Conservation (phyloP, 495 filamentous ascomycete species). For the Penicillium simplicissimum region DNA sequence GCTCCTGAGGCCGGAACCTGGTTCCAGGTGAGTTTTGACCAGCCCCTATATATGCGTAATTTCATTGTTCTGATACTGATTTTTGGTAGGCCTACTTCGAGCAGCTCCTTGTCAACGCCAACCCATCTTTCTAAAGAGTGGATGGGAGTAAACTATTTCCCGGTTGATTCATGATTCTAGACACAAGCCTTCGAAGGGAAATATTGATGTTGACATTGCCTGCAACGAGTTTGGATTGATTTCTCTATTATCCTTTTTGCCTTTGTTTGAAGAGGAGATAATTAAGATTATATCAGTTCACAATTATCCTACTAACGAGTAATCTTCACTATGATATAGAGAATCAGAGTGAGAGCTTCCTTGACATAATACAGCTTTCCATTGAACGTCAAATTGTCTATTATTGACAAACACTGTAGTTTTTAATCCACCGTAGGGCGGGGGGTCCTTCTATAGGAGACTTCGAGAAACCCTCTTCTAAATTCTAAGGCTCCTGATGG, state of each 20-base stretch:
- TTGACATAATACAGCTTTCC: neutral
- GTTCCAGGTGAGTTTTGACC: conserved; percentile 59
- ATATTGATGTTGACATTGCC: neutral
- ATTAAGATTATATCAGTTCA: neutral
- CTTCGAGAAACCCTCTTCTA: too few species aligned
- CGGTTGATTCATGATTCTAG: too few species aligned
- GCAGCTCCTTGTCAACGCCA: conserved; percentile 67
- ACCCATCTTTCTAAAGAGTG: conserved; percentile 42
- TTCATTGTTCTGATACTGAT: neutral
- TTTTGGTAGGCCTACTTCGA: conserved; percentile 54
- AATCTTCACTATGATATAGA: neutral
- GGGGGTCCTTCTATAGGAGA: too few species aligned
- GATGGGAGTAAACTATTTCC: neutral
- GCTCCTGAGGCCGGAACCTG: conserved; percentile 78
- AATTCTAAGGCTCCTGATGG: too few species aligned
- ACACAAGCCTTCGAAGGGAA: neutral
- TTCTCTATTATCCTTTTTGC: neutral
- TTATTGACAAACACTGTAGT: too few species aligned
- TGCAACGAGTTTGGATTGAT: neutral
- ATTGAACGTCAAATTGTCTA: too few species aligned
- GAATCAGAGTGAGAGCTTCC: neutral
- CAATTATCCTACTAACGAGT: neutral
- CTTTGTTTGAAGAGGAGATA: neutral
- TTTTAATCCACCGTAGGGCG: too few species aligned
- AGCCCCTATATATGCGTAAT: neutral